Evolutionary conservation across 495 filamentous ascomycete species (phyloP).

Genomic region (Beverwykella pulmonaria): DNA sequence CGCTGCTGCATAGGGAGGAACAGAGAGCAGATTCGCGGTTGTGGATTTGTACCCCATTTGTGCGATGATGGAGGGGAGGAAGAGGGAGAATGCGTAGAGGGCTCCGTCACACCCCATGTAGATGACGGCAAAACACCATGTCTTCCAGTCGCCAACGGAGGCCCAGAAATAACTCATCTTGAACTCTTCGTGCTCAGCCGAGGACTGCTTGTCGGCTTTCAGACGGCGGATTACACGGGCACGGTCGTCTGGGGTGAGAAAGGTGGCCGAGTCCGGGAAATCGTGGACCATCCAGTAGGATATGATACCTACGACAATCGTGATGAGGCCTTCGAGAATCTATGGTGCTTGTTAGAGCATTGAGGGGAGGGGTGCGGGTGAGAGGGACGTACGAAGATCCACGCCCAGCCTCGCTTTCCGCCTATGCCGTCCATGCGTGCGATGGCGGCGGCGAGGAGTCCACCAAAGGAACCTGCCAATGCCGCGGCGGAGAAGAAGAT

Average conservation of each 20-base stretch:
- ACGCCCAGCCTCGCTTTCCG: slow-evolving; percentile 71
- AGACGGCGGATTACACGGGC: slow-evolving; percentile 73
- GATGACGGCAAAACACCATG: slow-evolving; percentile 60
- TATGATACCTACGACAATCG: slow-evolving; percentile 69
- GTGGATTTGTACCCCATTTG: slow-evolving; percentile 72
- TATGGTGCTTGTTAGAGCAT: not conserved
- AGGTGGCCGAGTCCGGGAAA: slow-evolving; percentile 81
- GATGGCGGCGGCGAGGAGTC: slow-evolving; percentile 78
- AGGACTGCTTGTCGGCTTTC: slow-evolving; percentile 73
- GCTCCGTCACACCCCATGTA: slow-evolving; percentile 56
- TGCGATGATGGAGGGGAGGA: slow-evolving; percentile 82
- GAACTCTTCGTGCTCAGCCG: slow-evolving; percentile 79
- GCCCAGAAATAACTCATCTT: slow-evolving; percentile 74
- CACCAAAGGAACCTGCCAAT: slow-evolving; percentile 82
- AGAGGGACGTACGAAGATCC: slow-evolving; percentile 63
- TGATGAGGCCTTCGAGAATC: slow-evolving; percentile 72
- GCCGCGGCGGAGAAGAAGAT: slow-evolving; percentile 93
- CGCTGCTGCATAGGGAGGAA: slow-evolving; percentile 87
- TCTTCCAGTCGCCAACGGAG: slow-evolving; percentile 85
- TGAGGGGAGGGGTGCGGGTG: not conserved
- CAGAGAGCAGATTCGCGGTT: slow-evolving; percentile 76
- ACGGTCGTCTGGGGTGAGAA: slow-evolving; percentile 73
- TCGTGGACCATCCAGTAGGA: slow-evolving; percentile 89
- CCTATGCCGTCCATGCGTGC: slow-evolving; percentile 72
- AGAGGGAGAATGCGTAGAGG: slow-evolving; percentile 88